Conservation (phyloP, 1,284 basidiomycete genomes). For the Violaceomyces palustris region DNA sequence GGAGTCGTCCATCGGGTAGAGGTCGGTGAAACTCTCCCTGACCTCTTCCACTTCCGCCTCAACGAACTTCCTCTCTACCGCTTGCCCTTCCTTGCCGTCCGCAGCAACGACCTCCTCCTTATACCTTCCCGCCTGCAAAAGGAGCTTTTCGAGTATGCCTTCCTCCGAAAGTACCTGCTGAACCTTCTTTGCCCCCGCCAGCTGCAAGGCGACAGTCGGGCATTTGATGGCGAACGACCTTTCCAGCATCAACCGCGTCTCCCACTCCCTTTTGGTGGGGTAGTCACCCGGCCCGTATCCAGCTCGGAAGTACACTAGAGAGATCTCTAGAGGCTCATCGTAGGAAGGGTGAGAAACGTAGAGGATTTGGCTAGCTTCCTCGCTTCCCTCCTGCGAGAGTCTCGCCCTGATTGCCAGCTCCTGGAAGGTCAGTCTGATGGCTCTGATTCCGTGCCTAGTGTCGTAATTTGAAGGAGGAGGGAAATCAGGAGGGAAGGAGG, state of each 20-base stretch:
- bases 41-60: constrained; percentile 5
- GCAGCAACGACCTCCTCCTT: not conserved
- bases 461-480: no score
- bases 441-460: constrained; percentile 52
- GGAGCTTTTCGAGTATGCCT: constrained; percentile 69
- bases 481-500: no score
- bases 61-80: not conserved
- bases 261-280: constrained; percentile 62
- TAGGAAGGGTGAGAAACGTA: not conserved
- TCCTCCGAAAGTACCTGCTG: constrained; percentile 80
- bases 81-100: not conserved
- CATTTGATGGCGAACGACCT: constrained; percentile 83
- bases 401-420: constrained; percentile 17
- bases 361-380: no score
- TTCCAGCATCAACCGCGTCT: constrained; percentile 71
- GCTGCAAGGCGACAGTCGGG: constrained; percentile 80
- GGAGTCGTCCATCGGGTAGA: constrained; percentile 55
- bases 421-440: constrained; percentile 30
- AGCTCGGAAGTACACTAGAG: constrained; percentile 78
- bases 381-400: not conserved
- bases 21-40: constrained; percentile 24
- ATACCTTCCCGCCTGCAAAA: no score
- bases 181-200: constrained; percentile 92
- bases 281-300: constrained; percentile 85
- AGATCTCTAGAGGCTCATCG: constrained; percentile 61